These are phyloP conservation scores for Triglochin maritima DNA, from an alignment of 106 monocot genomes.

Conservation along the genomic window DNA sequence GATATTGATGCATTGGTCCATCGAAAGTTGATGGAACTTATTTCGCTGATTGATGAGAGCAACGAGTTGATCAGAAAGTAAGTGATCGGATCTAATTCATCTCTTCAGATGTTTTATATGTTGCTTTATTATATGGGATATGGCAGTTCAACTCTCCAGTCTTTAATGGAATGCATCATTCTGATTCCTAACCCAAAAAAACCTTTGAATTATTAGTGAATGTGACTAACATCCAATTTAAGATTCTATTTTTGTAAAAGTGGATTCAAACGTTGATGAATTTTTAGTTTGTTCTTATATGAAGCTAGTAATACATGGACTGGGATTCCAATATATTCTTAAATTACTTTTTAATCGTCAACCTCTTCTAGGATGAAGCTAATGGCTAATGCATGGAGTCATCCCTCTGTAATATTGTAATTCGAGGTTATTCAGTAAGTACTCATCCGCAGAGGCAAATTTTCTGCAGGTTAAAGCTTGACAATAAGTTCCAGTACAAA, in stretches of 20 bases:
- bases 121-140: too few relatives aligned
- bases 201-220: neutral
- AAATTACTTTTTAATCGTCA: neutral
- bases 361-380: too few relatives aligned
- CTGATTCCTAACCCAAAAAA: neutral
- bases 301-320: neutral
- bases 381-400: too few relatives aligned
- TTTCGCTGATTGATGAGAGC: constrained; percentile 35
- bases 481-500: constrained; percentile 42
- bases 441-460: neutral
- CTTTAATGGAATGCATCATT: neutral
- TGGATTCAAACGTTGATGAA: too few relatives aligned
- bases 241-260: neutral
- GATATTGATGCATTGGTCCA: constrained; percentile 29
- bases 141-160: too few relatives aligned
- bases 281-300: neutral
- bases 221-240: neutral
- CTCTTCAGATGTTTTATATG: neutral
- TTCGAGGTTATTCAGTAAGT: neutral
- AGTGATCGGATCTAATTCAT: constrained; percentile 1
- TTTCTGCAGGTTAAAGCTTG: constrained; percentile 62
- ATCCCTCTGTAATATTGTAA: neutral
- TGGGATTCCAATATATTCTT: neutral
- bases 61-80: constrained; percentile 75
- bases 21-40: constrained; percentile 44